Conservation (phyloP, 495 filamentous ascomycete genomes). For the Tuber magnatum region DNA sequence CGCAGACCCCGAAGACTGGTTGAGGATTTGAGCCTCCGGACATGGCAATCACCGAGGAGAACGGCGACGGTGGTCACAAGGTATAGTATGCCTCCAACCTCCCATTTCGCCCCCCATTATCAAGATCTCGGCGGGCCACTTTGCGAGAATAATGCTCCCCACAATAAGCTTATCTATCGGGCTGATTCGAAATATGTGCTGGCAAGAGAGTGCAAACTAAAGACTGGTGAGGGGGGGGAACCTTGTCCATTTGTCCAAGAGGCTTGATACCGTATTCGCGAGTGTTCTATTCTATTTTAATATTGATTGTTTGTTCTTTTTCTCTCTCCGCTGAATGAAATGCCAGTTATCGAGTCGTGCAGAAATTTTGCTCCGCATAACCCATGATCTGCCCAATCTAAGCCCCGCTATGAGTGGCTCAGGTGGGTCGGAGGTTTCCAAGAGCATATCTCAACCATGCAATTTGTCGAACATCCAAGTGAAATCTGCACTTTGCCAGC, state of each 20-base stretch:
- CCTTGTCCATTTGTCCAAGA: background rate
- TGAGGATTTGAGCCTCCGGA: background rate
- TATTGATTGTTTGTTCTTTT: background rate
- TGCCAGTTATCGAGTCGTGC: background rate
- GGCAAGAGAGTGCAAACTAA: background rate
- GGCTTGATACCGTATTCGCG: background rate
- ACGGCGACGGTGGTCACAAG: background rate
- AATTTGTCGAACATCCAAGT: background rate
- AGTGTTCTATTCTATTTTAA: background rate
- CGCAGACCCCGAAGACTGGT: background rate
- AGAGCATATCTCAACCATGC: background rate
- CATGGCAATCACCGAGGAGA: background rate
- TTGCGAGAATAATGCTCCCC: background rate
- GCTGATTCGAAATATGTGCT: background rate
- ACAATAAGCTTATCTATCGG: background rate
- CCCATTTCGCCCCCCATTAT: background rate
- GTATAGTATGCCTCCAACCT: background rate
- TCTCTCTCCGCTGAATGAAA: background rate
- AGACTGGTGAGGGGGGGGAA: background rate
- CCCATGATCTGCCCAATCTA: background rate
- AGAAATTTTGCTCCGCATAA: background rate
- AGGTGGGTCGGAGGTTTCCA: background rate
- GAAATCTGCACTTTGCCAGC: background rate
- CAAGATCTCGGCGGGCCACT: background rate
- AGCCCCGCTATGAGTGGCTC: background rate